Evolutionary conservation across 768 basidiomycete genomes (phyloP), one percentile per base, ranked within the genome.

Genomic region (Russula sp.): DNA sequence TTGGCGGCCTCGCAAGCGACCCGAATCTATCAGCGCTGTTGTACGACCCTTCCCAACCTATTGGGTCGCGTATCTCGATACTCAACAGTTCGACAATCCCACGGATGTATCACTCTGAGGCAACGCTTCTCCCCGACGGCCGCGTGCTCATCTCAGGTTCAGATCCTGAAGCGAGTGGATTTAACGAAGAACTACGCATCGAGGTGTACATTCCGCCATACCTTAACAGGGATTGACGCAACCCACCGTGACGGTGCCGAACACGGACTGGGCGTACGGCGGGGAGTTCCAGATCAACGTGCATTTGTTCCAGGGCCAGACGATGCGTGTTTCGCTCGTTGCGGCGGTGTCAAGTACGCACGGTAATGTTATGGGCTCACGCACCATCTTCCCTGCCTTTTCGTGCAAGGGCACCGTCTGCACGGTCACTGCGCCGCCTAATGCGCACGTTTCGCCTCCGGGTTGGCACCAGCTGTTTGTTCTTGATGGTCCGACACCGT

Each of bases 181-280:
- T 84, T 69, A 84, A 85, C 0, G 86, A 94, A 67, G 91, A 95
- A 71, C 87, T 91, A 75, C 82, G 92, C 16, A 81, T 81, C 67
- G 81, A 89, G 73, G 85, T 87, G 30, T 96, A 96, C 76, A 82
- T 90, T 69, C 95, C 95, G 8, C 91, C 90, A 16, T 98, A 96
- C 75, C 81, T 92, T 65, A 84, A 77, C 75, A 82, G 66, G 88
- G 88, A 13, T 75, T 80, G 67, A 72, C 67, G 5, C 88, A 88
- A 63, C 94, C 89, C 0, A 77, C 74, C 51, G 88, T 84, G 73
- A 83, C 79, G 22, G 78, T 89, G 50, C 67, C 78, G 0, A 71
- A 78, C 61, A 82, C 79, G 14, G 89, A 92, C 70, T 91, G 88
- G 88, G 73, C 68, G 0, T 84, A 86, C 40, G 79, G 82, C 0